Evolutionary conservation across 139 green algal genomes (phyloP).

Genomic region (Closterium sp.): DNA sequence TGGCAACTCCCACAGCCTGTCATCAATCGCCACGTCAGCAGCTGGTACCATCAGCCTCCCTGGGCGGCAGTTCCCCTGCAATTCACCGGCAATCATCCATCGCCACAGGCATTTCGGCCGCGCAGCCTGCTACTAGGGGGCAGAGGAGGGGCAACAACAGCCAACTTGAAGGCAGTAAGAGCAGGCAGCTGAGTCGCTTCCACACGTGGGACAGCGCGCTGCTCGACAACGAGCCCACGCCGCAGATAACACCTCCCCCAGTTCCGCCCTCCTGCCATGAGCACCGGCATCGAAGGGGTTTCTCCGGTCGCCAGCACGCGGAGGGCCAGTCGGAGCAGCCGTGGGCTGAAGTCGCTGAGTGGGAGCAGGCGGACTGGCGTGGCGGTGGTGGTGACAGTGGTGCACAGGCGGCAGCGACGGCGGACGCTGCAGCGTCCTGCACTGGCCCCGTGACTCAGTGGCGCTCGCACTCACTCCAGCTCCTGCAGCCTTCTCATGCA

Average conservation of each 20-base stretch:
- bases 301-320: not conserved
- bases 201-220: not conserved
- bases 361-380: too few species aligned
- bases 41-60: not conserved
- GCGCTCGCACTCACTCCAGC: too few species aligned
- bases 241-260: not conserved
- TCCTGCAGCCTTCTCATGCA: too few species aligned
- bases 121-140: not conserved
- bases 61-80: not conserved
- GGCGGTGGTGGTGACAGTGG: too few species aligned
- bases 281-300: not conserved
- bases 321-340: not conserved
- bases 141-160: too few species aligned
- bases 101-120: not conserved
- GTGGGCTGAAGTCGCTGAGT: too few species aligned
- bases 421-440: too few species aligned
- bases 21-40: not conserved
- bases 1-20: not conserved
- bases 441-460: too few species aligned
- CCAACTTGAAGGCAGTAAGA: not conserved
- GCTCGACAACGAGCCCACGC: not conserved
- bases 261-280: not conserved
- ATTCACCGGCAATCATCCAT: too few species aligned
- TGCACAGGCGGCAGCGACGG: too few species aligned
- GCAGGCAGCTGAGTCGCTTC: not conserved